These are phyloP conservation scores for Podosphaera xanthii DNA, from an alignment of 2,329 filamentous ascomycete species.

Conservation along the genomic window DNA sequence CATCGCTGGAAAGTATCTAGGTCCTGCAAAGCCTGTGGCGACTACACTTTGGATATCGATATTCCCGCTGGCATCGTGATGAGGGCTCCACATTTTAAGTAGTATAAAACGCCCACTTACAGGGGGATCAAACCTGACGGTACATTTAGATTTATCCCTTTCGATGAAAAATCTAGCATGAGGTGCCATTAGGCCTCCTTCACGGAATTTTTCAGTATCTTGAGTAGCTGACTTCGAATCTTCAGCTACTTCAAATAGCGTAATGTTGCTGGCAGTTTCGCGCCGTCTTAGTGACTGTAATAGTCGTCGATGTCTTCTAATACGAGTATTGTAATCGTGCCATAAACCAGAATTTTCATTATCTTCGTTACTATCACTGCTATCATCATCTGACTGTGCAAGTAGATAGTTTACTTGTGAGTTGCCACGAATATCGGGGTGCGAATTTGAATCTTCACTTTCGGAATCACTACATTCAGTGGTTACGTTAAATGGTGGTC, in stretches of 20 bases:
- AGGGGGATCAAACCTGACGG: constrained; percentile 63
- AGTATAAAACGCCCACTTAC: constrained; percentile 66
- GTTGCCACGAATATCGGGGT: constrained; percentile 14
- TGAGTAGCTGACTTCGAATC: constrained; percentile 27
- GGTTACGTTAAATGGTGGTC: constrained; percentile 29
- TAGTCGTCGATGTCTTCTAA: constrained; percentile 1
- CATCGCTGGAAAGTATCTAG: constrained; percentile 56
- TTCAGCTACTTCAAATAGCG: constrained; percentile 13
- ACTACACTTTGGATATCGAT: constrained; percentile 80
- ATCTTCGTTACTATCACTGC: constrained; percentile 11
- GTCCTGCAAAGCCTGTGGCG: constrained; percentile 64
- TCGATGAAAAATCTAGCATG: constrained; percentile 70
- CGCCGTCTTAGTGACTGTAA: constrained; percentile 7
- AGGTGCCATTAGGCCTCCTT: constrained; percentile 40
- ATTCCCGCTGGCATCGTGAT: constrained; percentile 38
- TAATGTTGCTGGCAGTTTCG: constrained; percentile 15
- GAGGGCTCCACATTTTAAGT: constrained; percentile 74
- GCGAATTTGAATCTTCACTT: constrained; percentile 20
- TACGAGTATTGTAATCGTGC: constrained; percentile 8
- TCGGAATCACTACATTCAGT: constrained; percentile 40
- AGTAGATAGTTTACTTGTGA: constrained; percentile 31
- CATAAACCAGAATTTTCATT: constrained; percentile 6
- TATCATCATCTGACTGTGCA: constrained; percentile 18
- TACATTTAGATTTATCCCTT: constrained; percentile 62
- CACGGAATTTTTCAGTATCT: constrained; percentile 31